These are phyloP conservation scores for Malus hybrid DNA, from an alignment of 331 rosid species.

Conservation along the genomic window DNA sequence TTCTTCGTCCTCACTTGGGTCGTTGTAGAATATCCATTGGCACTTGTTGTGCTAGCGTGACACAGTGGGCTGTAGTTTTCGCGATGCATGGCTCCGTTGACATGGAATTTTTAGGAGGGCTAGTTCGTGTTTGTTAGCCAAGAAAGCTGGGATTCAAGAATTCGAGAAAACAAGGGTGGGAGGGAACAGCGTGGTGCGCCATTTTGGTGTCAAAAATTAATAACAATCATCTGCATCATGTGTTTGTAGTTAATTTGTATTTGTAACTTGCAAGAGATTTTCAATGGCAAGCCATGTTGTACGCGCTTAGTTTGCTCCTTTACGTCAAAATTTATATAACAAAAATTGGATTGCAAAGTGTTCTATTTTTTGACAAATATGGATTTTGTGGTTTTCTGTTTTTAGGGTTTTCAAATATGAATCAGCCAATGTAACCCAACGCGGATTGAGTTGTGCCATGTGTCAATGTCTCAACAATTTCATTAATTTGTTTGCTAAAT, in stretches of 20 bases:
- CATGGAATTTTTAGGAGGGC: not conserved
- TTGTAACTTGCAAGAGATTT: not conserved
- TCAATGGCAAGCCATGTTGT: constrained; percentile 14
- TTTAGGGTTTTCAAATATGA: not conserved
- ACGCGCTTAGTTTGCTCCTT: not conserved
- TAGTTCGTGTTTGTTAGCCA: not conserved
- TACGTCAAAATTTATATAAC: not conserved
- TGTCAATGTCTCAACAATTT: too few relatives aligned
- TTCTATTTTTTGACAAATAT: not conserved
- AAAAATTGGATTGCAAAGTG: not conserved
- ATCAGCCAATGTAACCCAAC: not conserved
- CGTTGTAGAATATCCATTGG: not conserved
- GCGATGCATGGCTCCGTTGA: not conserved
- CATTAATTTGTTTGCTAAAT: too few relatives aligned
- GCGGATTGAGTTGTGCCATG: not conserved
- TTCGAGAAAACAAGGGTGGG: not conserved
- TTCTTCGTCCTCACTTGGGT: constrained; percentile 1
- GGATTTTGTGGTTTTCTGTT: not conserved
- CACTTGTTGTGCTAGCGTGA: not conserved
- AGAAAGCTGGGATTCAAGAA: constrained; percentile 8
- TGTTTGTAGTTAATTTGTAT: not conserved
- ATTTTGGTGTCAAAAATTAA: not conserved
- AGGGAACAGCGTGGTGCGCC: not conserved
- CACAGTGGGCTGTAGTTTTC: not conserved
- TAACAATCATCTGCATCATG: not conserved